These are phyloP conservation scores for Dendrobium officinale DNA, from an alignment of 106 monocot species.

Conservation along the genomic window DNA sequence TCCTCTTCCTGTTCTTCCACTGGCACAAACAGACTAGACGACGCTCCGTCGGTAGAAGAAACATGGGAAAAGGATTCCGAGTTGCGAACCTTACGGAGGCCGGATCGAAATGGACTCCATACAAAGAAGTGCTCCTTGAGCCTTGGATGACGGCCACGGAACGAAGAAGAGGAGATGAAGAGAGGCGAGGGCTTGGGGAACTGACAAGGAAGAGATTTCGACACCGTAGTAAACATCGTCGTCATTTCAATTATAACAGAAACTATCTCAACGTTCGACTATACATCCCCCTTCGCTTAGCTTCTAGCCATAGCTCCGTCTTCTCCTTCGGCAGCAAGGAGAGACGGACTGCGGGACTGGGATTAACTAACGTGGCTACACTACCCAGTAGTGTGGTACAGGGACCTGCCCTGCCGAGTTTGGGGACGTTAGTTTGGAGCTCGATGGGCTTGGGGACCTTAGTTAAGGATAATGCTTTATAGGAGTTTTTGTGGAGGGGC, in stretches of 20 bases:
- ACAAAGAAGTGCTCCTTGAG: neutral
- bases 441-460: too few species aligned
- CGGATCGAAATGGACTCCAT: neutral
- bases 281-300: neutral
- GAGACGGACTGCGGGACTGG: neutral
- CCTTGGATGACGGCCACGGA: neutral
- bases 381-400: neutral
- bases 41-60: neutral
- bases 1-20: neutral
- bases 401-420: neutral
- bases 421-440: too few species aligned
- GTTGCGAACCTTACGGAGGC: neutral
- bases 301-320: neutral
- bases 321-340: neutral
- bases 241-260: neutral
- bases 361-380: neutral
- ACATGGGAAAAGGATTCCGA: neutral
- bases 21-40: neutral
- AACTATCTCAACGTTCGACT: neutral
- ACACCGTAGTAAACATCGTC: neutral
- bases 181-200: slow-evolving; percentile 4
- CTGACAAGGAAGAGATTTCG: neutral
- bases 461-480: too few species aligned
- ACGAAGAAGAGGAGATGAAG: neutral
- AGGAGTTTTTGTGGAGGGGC: too few species aligned